phyloP scores from a whole-genome alignment of 2,329 filamentous ascomycete species.

The Xylaria sp. region DNA sequence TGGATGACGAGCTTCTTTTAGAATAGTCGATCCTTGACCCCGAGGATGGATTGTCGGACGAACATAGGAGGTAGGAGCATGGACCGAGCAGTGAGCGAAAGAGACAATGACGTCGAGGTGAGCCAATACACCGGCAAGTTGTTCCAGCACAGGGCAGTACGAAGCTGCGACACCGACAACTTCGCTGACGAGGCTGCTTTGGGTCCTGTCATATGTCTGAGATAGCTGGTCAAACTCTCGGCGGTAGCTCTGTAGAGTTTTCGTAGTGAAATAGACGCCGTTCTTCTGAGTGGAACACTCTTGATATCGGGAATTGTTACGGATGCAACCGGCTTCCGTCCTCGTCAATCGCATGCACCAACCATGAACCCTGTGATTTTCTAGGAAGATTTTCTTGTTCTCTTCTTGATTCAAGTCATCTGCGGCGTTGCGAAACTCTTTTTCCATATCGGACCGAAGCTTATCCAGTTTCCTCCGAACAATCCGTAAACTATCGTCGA shows the following conservation, averaged over 20 bases:
- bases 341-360: constrained; percentile 96
- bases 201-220: constrained; percentile 93
- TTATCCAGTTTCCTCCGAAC: constrained; percentile 93
- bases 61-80: constrained; percentile 91
- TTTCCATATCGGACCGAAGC: constrained; percentile 82
- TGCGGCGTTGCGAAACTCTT: constrained; percentile 80
- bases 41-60: constrained; percentile 90
- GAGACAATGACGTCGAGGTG: constrained; percentile 96
- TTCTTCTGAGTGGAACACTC: constrained; percentile 99
- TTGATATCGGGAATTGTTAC: constrained; percentile 88
- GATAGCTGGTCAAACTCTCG: constrained; percentile 94
- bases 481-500: constrained; percentile 87
- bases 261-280: constrained; percentile 96
- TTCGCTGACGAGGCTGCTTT: constrained; percentile 89
- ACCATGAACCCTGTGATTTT: constrained; percentile 94
- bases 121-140: constrained; percentile 85
- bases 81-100: constrained; percentile 91
- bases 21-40: constrained; percentile 85
- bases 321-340: constrained; percentile 90
- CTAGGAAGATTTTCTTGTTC: constrained; percentile 98
- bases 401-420: constrained; percentile 87
- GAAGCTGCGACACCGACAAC: constrained; percentile 94
- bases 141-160: constrained; percentile 92
- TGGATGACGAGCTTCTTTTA: constrained; percentile 94
- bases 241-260: constrained; percentile 79